A percentile compares a stretch with the other conserved stretches of the same genome.
phyloP scores from a whole-genome alignment of 805 yeast genomes.

The Candida pini region DNA sequence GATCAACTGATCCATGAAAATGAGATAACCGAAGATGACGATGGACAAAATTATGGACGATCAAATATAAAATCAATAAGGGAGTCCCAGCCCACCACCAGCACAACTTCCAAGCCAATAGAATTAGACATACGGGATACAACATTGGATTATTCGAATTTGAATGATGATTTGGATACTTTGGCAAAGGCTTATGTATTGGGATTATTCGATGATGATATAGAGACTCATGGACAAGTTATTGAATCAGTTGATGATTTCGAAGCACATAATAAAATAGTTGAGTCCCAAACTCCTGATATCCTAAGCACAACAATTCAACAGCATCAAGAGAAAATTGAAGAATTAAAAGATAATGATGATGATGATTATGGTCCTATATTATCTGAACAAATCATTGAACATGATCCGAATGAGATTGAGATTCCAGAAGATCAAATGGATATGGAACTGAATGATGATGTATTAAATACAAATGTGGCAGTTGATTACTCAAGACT shows the following conservation, averaged over 20 bases:
- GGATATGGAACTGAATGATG: conserved; percentile 25
- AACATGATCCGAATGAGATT: conserved; percentile 31
- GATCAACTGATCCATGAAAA: conserved; percentile 6
- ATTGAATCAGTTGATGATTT: conserved; percentile 52
- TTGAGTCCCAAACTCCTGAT: conserved; percentile 31
- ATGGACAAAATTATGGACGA: conserved; percentile 7
- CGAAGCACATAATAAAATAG: conserved; percentile 41
- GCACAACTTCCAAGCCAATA: background rate
- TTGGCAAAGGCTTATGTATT: conserved; percentile 57
- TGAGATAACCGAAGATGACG: conserved; percentile 9
- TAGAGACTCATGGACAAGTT: conserved; percentile 49
- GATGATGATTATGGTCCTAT: conserved; percentile 35
- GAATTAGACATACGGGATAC: conserved; percentile 25
- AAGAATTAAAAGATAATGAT: conserved; percentile 23
- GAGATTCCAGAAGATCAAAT: conserved; percentile 21
- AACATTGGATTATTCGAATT: conserved; percentile 34
- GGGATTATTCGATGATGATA: conserved; percentile 59
- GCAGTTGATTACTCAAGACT: conserved; percentile 51
- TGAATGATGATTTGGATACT: conserved; percentile 44
- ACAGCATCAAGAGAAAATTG: conserved; percentile 5
- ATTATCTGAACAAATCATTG: conserved; percentile 39
- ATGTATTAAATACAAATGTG: conserved; percentile 42
- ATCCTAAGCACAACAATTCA: background rate
- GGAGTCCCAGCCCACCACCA: background rate
- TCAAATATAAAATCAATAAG: no score